Evolutionary conservation across 257 asterid genomes (phyloP), one percentile per base, ranked within the genome.

Genomic region (Forsythia viridissima): DNA sequence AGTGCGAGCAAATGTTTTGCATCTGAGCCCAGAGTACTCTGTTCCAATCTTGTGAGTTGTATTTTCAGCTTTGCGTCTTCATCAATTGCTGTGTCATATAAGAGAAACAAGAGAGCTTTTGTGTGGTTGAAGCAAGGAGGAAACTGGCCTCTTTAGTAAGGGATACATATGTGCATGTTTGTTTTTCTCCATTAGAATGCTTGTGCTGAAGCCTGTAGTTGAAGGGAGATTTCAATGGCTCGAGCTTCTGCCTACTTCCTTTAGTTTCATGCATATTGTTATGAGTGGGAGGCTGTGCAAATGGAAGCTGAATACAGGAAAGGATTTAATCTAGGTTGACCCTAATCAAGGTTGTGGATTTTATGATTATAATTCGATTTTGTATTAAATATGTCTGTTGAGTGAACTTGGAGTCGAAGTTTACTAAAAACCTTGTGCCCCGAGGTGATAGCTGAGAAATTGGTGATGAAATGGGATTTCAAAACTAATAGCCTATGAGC

Each of bases 1-100:
- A 0, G 98, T 93, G 55, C 92, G 98, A 83, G 98, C 98, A 20
- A 92, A 88, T 86, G 92, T 94, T 79, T 71, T 96, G 88, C 86
- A 93, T 87, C 80, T 96, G 80, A 86, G 84, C 73, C 85, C 97
- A 30, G 85, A 85, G 39, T 89, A 84, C 84, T 89, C 99, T 71
- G 84, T 87, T 83, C 93, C 93, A 69, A 90, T 96, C 74, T 90
- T 91, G 97, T 96, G 87, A 92, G 99, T 85, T 75, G 8, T 77
- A 41, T 39, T 55, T 30, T 72, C 13, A 63, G 40, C 65, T 77
- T 57, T 74, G 44, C 43, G 0, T 77, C 42, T 74, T 43, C 20
- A 24, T 43, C 48, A 37, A 37, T 70, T 72, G 2, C 39, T 80
- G 52, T 44, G 46, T 57, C 36, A 30, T 76, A 6, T 51, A 48